These are phyloP conservation scores for Letharia lupina DNA, from an alignment of 495 filamentous ascomycete genomes.

Conservation along the genomic window DNA sequence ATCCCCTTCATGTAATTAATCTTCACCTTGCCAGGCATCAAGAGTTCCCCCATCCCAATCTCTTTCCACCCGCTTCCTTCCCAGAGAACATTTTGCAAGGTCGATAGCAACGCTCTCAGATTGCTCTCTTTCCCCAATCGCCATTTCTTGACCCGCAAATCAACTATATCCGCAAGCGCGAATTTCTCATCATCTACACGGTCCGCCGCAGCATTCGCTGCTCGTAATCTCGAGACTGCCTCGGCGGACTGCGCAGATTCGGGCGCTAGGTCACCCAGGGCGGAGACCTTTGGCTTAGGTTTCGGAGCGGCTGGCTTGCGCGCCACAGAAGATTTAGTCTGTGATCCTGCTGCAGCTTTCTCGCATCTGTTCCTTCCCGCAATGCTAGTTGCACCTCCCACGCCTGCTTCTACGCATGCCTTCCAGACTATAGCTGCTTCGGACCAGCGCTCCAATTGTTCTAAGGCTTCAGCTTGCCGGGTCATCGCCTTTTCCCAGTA, in stretches of 20 bases:
- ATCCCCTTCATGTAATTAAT: constrained; percentile 98
- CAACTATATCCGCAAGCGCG: constrained; percentile 73
- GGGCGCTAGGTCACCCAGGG: constrained; percentile 41
- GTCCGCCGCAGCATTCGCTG: constrained; percentile 75
- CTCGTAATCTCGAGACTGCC: constrained; percentile 70
- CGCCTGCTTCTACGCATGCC: constrained; percentile 68
- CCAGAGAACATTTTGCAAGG: constrained; percentile 86
- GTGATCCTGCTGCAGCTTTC: constrained; percentile 49
- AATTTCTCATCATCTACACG: constrained; percentile 86
- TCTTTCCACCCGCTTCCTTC: constrained; percentile 91
- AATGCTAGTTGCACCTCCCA: constrained; percentile 73
- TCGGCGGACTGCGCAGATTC: constrained; percentile 28
- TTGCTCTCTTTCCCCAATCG: constrained; percentile 86
- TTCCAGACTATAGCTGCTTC: constrained; percentile 78
- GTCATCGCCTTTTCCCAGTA: constrained; percentile 88
- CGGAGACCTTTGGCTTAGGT: constrained; percentile 34
- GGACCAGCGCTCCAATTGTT: constrained; percentile 88
- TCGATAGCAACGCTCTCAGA: constrained; percentile 77
- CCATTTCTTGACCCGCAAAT: constrained; percentile 69
- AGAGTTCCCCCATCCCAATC: constrained; percentile 82
- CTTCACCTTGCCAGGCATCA: constrained; percentile 89
- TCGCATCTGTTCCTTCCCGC: constrained; percentile 87
- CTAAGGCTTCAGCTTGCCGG: constrained; percentile 90
- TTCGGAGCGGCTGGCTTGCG: constrained; percentile 34
- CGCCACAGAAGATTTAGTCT: constrained; percentile 30